Conservation (phyloP, 1,284 basidiomycete genomes). For the Ustilago xerochloae region DNA sequence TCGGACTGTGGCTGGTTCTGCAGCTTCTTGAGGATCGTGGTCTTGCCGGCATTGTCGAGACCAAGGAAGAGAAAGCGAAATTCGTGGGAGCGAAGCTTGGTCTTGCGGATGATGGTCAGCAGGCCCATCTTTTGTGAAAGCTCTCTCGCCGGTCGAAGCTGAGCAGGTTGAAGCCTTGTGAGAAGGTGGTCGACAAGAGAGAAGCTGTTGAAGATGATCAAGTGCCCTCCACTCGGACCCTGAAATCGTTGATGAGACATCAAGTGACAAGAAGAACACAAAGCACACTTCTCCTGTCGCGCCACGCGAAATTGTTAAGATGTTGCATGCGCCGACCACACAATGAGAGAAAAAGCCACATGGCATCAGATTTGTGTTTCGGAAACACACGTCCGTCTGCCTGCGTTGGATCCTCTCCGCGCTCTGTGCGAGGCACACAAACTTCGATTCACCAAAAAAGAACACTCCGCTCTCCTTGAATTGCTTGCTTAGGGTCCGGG, state of each 20-base stretch:
- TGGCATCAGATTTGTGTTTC: background rate
- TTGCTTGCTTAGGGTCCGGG: too few species aligned
- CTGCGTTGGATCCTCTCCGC: background rate
- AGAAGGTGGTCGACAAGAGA: too few species aligned
- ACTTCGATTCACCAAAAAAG: background rate
- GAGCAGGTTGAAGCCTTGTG: background rate
- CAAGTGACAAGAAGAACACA: background rate
- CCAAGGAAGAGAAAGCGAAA: slow-evolving; percentile 98
- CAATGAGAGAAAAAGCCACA: background rate
- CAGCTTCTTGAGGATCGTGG: slow-evolving; percentile 94
- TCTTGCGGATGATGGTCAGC: slow-evolving; percentile 96
- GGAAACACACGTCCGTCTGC: too few species aligned
- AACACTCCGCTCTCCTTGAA: background rate
- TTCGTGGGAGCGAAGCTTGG: slow-evolving; percentile 76
- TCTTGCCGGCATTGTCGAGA: slow-evolving; percentile 99
- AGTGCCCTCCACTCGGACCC: background rate
- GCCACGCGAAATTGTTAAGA: background rate
- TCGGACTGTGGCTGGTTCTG: slow-evolving; percentile 82
- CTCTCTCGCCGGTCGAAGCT: background rate
- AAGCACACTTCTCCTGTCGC: background rate
- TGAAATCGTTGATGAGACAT: too few species aligned
- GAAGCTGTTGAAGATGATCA: background rate
- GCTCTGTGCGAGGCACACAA: background rate
- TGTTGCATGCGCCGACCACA: background rate
- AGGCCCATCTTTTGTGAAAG: slow-evolving; percentile 73